A percentile compares a stretch with the other conserved stretches of the same genome.
These are phyloP conservation scores for Mycena epipterygia DNA, from an alignment of 768 basidiomycete species.

Conservation along the genomic window DNA sequence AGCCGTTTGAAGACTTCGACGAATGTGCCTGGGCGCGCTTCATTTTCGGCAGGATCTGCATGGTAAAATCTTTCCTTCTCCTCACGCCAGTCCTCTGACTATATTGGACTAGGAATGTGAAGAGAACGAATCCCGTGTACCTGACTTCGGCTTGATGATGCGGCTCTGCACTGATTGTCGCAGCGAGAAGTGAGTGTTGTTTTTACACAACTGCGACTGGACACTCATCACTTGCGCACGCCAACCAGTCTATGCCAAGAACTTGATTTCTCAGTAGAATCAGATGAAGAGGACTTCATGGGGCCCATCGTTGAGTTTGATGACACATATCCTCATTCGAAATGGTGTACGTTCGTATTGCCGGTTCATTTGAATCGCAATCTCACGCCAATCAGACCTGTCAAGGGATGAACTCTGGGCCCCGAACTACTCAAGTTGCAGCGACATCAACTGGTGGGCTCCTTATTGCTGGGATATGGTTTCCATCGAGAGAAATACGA, in stretches of 20 bases:
- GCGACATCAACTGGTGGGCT: background rate
- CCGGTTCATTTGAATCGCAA: background rate
- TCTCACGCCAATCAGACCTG: background rate
- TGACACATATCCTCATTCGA: background rate
- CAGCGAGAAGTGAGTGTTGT: background rate
- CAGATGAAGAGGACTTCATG: background rate
- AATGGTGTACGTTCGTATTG: background rate
- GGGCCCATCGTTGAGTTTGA: background rate
- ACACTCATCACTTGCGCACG: background rate
- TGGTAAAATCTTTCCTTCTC: background rate
- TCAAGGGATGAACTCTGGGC: background rate
- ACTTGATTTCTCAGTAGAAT: background rate
- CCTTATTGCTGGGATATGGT: background rate
- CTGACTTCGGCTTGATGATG: constrained; percentile 1
- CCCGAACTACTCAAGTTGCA: no score
- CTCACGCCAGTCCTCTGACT: background rate
- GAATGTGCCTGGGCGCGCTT: constrained; percentile 3
- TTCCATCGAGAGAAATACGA: background rate
- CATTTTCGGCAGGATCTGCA: constrained; percentile 2
- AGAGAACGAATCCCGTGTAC: background rate
- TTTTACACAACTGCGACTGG: no score
- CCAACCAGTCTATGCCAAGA: background rate
- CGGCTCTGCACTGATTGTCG: background rate
- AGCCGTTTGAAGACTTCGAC: constrained; percentile 3
- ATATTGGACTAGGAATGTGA: background rate